These are phyloP conservation scores for Penicillium ochrochloron DNA, from an alignment of 495 filamentous ascomycete genomes.

Conservation along the genomic window DNA sequence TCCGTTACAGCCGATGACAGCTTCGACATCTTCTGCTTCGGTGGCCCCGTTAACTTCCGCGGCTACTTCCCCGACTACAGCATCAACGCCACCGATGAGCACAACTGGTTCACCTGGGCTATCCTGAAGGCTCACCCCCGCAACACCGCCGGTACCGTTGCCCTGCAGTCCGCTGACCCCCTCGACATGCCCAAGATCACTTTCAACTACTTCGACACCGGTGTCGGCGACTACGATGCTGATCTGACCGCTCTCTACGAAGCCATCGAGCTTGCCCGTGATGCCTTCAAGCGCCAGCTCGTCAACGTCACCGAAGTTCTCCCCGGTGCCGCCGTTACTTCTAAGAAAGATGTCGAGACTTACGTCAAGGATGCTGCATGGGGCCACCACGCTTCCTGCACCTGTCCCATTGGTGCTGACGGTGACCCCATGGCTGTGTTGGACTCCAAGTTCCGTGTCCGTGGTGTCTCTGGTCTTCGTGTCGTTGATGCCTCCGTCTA, in stretches of 20 bases:
- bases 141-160: constrained; percentile 54
- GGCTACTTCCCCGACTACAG: constrained; percentile 40
- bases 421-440: constrained; percentile 58
- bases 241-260: constrained; percentile 52
- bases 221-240: constrained; percentile 33
- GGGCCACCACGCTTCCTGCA: constrained; percentile 58
- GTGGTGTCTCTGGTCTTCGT: constrained; percentile 53
- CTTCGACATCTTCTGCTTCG: constrained; percentile 55
- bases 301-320: constrained; percentile 40
- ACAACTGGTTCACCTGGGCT: constrained; percentile 47
- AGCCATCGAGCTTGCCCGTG: constrained; percentile 45
- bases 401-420: constrained; percentile 55
- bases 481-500: constrained; percentile 62
- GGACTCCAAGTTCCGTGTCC: constrained; percentile 56
- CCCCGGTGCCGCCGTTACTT: constrained; percentile 43
- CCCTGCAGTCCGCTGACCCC: constrained; percentile 51
- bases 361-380: constrained; percentile 52
- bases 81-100: constrained; percentile 19
- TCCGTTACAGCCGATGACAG: constrained; percentile 40
- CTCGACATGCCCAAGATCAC: constrained; percentile 57
- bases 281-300: constrained; percentile 32
- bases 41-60: constrained; percentile 53
- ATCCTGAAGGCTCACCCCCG: constrained; percentile 58
- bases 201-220: constrained; percentile 57
- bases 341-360: constrained; percentile 44